A percentile compares a stretch with the other conserved stretches of the same genome.
Evolutionary conservation across 2,329 filamentous ascomycete species (phyloP).

Genomic region (Chaetomium olivaceum): DNA sequence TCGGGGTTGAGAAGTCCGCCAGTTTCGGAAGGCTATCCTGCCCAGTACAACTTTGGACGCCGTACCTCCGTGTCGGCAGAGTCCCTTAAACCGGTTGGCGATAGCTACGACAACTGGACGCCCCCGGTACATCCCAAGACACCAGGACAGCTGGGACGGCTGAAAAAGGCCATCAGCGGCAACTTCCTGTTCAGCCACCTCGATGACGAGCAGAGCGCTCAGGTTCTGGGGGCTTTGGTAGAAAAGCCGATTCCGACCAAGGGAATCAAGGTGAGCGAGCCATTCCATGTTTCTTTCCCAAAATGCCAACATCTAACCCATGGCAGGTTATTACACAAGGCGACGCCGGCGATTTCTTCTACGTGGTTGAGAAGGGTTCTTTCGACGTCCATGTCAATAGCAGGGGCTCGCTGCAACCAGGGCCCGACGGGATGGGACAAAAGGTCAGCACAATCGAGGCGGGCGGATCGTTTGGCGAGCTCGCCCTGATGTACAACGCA

Average conservation of each 20-base stretch:
- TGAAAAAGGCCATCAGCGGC: constrained; percentile 77
- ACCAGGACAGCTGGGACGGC: constrained; percentile 73
- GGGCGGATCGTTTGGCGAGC: constrained; percentile 92
- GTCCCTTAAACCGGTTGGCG: constrained; percentile 84
- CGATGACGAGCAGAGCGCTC: constrained; percentile 86
- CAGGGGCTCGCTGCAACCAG: constrained; percentile 74
- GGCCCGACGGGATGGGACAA: constrained; percentile 76
- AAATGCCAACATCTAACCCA: constrained; percentile 2
- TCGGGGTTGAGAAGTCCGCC: constrained; percentile 50
- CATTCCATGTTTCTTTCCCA: background rate
- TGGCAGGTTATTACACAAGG: constrained; percentile 88
- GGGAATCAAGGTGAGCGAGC: constrained; percentile 63
- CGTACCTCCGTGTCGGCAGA: constrained; percentile 97
- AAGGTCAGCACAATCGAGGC: constrained; percentile 81
- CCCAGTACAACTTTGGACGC: constrained; percentile 89
- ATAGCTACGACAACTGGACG: constrained; percentile 84
- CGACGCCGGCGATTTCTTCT: constrained; percentile 96
- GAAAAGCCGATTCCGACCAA: constrained; percentile 96
- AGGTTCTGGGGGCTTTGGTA: constrained; percentile 85
- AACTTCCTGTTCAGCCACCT: constrained; percentile 95
- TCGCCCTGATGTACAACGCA: constrained; percentile 98
- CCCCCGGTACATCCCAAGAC: constrained; percentile 85
- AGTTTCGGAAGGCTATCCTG: constrained; percentile 73
- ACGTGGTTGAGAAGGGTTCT: constrained; percentile 86
- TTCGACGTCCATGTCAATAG: constrained; percentile 92